These are phyloP conservation scores for Monilinia fructigena DNA, from an alignment of 2,329 filamentous ascomycete genomes.

Conservation along the genomic window DNA sequence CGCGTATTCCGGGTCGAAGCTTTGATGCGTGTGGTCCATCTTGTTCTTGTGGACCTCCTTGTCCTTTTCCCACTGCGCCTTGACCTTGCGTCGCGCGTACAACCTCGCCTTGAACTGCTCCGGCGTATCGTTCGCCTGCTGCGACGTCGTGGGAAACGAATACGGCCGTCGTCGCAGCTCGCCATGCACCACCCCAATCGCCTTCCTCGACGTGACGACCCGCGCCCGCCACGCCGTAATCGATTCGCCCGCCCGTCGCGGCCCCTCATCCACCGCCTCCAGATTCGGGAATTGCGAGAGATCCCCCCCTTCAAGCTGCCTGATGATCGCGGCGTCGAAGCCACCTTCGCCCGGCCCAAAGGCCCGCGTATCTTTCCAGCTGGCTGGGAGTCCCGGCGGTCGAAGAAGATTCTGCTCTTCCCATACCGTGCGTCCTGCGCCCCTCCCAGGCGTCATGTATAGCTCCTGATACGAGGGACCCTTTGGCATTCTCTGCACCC, in stretches of 20 bases:
- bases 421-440: background rate
- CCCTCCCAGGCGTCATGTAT: background rate
- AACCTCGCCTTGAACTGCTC: background rate
- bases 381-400: background rate
- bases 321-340: background rate
- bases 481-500: too few relatives aligned
- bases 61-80: conserved; percentile 4
- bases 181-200: background rate
- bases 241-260: background rate
- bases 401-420: background rate
- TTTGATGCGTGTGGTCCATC: conserved; percentile 8
- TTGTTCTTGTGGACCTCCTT: conserved; percentile 8
- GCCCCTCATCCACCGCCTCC: background rate
- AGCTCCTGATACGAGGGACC: background rate
- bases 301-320: background rate
- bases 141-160: background rate
- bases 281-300: background rate
- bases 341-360: background rate
- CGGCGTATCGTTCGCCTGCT: background rate
- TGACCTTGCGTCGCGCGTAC: background rate
- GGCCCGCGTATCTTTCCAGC: conserved; percentile 1
- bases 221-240: background rate
- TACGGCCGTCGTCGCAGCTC: background rate
- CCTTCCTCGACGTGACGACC: background rate
- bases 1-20: conserved; percentile 2